Base-by-base conservation (phyloP, 768 basidiomycete genomes). In the Lyophyllum semitale region DNA sequence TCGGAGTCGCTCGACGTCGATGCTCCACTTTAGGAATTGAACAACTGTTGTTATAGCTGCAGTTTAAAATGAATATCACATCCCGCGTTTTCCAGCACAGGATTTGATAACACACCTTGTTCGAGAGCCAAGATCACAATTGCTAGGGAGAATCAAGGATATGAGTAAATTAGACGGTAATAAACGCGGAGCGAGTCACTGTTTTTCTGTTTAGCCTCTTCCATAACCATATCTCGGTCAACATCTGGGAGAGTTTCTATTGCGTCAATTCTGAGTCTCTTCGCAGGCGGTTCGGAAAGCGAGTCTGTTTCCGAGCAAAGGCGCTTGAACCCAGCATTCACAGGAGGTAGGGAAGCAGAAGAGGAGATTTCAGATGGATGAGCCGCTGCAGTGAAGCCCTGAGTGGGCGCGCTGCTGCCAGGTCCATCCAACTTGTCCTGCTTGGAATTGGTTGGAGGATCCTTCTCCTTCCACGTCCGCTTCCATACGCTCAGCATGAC, bases 401-500 rank as follows among this genome's bases (percentile, higher is more conserved):
- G 54, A 59, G 62, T 51, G 62, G 73, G 58, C 46, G 51, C 51
- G 53, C 61, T 60, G 57, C 59, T 59, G 59, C 63, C 61, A 56
- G 60, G 54, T 66, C 64, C 69, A 67, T 64, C 65, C 64, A 54
- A 61, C 58, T 58, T 61, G 59, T 58, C 43, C 54, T 68, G 69
- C 57, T 62, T 64, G 58, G 57, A 55, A 38, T 50, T 57, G 46
- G 27, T 30, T 32, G 48, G 45, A 37, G 42, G 38, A 38, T 61
- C 70, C 53, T 70, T 68, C 41, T 73, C 71, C 62, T 71, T 75
- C 77, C 79, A 81, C 49, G 77, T 75, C 54, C 78, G 67, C 59
- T 79, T 81, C 76, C 80, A 80, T 44, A 79, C 66, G 44, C 77
- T 80, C 57, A 82, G 66, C 82, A 84, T 84, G 42, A 18, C 22